These are phyloP conservation scores for Coemansia sp. DNA, from an alignment of 192 early-diverging fungal species.

Conservation along the genomic window DNA sequence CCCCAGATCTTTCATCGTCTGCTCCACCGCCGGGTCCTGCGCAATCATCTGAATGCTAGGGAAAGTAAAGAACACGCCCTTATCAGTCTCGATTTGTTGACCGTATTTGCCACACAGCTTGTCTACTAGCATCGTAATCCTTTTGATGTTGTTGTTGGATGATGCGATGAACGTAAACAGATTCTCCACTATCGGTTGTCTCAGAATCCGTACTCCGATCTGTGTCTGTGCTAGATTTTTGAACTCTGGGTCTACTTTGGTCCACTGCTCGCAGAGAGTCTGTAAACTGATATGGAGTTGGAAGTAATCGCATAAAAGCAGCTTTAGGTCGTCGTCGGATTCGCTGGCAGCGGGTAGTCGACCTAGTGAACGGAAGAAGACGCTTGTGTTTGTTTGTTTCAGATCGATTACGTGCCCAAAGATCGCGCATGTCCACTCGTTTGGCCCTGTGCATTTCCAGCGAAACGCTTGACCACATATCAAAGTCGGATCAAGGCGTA, in stretches of 20 bases:
- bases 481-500: conserved; percentile 79
- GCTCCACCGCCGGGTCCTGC: conserved; percentile 60
- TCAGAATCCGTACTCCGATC: conserved; percentile 71
- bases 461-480: conserved; percentile 90
- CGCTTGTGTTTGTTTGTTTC: conserved; percentile 58
- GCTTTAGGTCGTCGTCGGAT: conserved; percentile 18
- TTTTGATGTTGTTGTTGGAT: conserved; percentile 90
- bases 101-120: conserved; percentile 46
- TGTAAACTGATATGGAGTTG: conserved; percentile 72
- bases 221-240: conserved; percentile 38
- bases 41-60: conserved; percentile 63
- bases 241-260: conserved; percentile 69
- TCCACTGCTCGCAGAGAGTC: conserved; percentile 62
- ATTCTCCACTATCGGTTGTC: conserved; percentile 87
- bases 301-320: conserved; percentile 74
- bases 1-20: conserved; percentile 68
- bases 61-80: conserved; percentile 65
- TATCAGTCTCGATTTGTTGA: conserved; percentile 25
- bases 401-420: conserved; percentile 61
- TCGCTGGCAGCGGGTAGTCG: background rate
- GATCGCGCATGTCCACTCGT: conserved; percentile 66
- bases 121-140: conserved; percentile 70
- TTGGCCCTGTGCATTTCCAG: conserved; percentile 70
- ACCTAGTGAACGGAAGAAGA: conserved; percentile 32
- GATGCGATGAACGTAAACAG: conserved; percentile 91